phyloP scores from a whole-genome alignment of 2,329 filamentous ascomycete genomes.

The Trematosphaeria pertusa region DNA sequence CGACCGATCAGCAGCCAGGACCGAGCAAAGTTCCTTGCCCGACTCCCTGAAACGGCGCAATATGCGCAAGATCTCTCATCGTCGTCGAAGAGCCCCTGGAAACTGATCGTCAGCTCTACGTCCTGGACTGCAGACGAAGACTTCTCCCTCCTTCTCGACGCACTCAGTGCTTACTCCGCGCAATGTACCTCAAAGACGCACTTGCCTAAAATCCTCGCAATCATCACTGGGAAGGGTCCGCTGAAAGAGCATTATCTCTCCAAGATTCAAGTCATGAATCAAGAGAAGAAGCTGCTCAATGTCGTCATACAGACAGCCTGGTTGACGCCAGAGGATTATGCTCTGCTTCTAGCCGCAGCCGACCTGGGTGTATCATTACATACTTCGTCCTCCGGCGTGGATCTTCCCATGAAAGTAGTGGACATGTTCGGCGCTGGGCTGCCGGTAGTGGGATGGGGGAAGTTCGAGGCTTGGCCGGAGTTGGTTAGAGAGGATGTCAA shows the following conservation, averaged over 20 bases:
- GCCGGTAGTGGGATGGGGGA: conserved; percentile 85
- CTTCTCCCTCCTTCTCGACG: conserved; percentile 85
- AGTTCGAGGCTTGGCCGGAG: conserved; percentile 88
- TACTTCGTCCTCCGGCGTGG: conserved; percentile 91
- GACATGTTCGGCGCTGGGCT: conserved; percentile 98
- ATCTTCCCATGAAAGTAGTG: conserved; percentile 98
- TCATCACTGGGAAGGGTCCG: conserved; percentile 95
- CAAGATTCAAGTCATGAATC: conserved; percentile 67
- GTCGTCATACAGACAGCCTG: conserved; percentile 82
- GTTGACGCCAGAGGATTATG: conserved; percentile 85
- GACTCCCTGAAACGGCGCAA: conserved; percentile 68
- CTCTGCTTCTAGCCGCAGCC: conserved; percentile 79
- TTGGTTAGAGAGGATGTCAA: conserved; percentile 88
- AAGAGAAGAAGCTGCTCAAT: conserved; percentile 68
- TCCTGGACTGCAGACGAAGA: conserved; percentile 98
- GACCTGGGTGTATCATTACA: conserved; percentile 92
- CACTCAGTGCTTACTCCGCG: conserved; percentile 76
- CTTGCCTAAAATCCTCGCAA: conserved; percentile 75
- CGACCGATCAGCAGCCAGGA: conserved; percentile 65
- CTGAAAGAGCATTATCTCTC: conserved; percentile 77
- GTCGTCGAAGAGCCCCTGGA: conserved; percentile 60
- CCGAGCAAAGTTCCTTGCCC: conserved; percentile 64
- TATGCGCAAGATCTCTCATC: conserved; percentile 63
- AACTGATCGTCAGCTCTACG: conserved; percentile 87
- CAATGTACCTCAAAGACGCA: conserved; percentile 53